phyloP scores from a whole-genome alignment of 352 stramenopile species.

The Phytophthora sansomeana region DNA sequence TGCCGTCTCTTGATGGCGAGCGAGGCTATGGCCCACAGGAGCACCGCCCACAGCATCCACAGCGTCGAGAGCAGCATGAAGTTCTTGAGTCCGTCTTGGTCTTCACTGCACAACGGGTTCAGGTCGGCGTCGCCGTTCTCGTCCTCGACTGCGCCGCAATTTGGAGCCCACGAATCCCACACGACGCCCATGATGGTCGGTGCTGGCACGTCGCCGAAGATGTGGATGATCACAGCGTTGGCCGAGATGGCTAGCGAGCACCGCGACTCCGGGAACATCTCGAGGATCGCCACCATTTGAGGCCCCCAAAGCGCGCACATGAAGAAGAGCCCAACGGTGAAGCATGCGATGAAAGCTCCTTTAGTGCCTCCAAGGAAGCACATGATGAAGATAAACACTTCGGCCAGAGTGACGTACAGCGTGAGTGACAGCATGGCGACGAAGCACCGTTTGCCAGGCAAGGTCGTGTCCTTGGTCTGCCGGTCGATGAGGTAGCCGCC shows the following conservation, averaged over 20 bases:
- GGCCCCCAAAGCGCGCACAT: constrained; percentile 59
- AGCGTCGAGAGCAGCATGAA: constrained; percentile 60
- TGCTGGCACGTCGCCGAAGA: constrained; percentile 90
- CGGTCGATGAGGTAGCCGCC: constrained; percentile 68
- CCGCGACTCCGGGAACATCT: constrained; percentile 70
- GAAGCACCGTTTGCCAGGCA: constrained; percentile 39
- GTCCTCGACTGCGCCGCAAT: constrained; percentile 59
- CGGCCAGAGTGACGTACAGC: constrained; percentile 45
- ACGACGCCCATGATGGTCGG: constrained; percentile 87
- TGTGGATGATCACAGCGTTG: constrained; percentile 82
- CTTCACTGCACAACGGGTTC: constrained; percentile 50
- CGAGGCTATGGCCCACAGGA: constrained; percentile 48
- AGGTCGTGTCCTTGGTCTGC: constrained; percentile 42
- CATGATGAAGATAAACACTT: constrained; percentile 48
- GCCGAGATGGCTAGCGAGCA: constrained; percentile 81
- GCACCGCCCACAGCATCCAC: constrained; percentile 59
- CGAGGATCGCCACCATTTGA: constrained; percentile 78
- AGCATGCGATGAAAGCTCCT: constrained; percentile 50
- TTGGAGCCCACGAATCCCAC: constrained; percentile 83
- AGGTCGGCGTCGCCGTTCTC: constrained; percentile 39
- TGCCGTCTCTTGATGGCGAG: constrained; percentile 31
- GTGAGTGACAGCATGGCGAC: constrained; percentile 51
- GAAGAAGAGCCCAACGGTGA: constrained; percentile 53
- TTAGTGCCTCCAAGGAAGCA: constrained; percentile 39
- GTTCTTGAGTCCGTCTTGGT: constrained; percentile 50